Base-by-base conservation (phyloP, 306 rosid species). In the Prunus kanzakura region DNA sequence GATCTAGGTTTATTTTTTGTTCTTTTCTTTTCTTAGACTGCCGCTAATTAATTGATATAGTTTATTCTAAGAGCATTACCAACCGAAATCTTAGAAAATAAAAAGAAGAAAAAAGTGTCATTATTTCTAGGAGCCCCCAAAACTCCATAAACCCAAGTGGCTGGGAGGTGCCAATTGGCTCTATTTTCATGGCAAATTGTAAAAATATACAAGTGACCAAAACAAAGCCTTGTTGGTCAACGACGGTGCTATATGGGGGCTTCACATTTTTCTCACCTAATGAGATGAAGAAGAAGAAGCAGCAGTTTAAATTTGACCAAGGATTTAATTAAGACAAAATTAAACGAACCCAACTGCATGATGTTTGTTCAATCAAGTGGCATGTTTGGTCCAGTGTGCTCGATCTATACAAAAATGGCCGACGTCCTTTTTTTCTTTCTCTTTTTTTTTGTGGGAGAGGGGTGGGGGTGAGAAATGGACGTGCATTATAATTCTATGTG, bases 251-350 rank as follows among this genome's bases (percentile, higher is more conserved):
- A 20, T 32, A 1, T 18, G 19, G 66, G 78, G 71, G 63, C 3
- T 67, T 49, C 56, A 68, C 54, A 56, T 61, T 19, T 69, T 13
- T 32, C 23, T 35, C 45, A 16, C 73, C 71, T 57, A 65, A 55
- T 35, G 30, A 43, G 49, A 67, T 49, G 19, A 66, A 49, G 11
- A 6, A 35, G 11, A 6, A 35, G 41, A 8, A 35, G 41, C 71
- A 66, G 65, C 18, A 13, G 62, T 63, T 77, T 51, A 60, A 47
- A 23, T 66, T 66, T 77, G 78, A 67, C 76, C 43, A 52, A 41
- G 35, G 25, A 64, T 13, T 50, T 50, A 29, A 69, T 35, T 29
- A 50, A 18, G 29, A n/a, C 61, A 50, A 29, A 23, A 56, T 20
- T 55, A 55, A 35, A 35, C 41, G 6, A 35, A 35, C 8, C 41